Base-by-base conservation (phyloP, 2,329 filamentous ascomycete genomes). In the Metarhizium album region DNA sequence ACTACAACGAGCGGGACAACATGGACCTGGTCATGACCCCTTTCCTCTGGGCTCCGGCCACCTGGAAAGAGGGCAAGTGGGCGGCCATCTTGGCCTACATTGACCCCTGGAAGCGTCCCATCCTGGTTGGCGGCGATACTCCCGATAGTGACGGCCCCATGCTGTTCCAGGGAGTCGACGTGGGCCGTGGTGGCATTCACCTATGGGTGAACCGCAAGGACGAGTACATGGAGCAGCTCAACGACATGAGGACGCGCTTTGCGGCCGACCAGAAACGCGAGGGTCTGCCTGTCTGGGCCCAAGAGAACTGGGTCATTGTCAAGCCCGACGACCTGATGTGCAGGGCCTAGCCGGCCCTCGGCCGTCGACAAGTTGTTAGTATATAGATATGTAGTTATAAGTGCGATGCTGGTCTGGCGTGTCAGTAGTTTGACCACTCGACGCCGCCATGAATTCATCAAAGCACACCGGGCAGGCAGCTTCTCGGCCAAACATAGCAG, bases 271-370 rank as follows among this genome's bases (percentile, higher is more conserved):
- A 73, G 57, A 57, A 57, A 47, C 58, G 60, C 50, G 62, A 68
- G 43, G 64, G 65, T 1, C 52, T 67, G 8, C 59, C 62, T 1
- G 69, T 71, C 2, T 73, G 69, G 14, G 70, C 68, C 2, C 60
- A 73, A 51, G 71, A 70, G 64, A 72, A 72, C 58, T 73, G 70
- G 70, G 64, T 73, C 3, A 60, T 67, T 4, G 70, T 73, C 2
- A 64, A 58, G 54, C 69, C 70, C 0, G 55, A 62, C 1, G 66
- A 73, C 1, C 66, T 73, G n/a, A 60, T 63, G 52, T 66, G 60
- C n/a, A 40, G 11, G 35, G 5, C 13, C 11, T 29, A 31, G 11
- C 29, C 11, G 29, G 29, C 3, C 16, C 8, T 35, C 33, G 11
- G 33, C 33, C 14, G 33, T 16, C 33, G 11, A 35, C 33, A 9